A percentile compares a stretch with the other conserved stretches of the same genome.
phyloP scores from a whole-genome alignment of 1,284 basidiomycete species.

The Naganishia cerealis region DNA sequence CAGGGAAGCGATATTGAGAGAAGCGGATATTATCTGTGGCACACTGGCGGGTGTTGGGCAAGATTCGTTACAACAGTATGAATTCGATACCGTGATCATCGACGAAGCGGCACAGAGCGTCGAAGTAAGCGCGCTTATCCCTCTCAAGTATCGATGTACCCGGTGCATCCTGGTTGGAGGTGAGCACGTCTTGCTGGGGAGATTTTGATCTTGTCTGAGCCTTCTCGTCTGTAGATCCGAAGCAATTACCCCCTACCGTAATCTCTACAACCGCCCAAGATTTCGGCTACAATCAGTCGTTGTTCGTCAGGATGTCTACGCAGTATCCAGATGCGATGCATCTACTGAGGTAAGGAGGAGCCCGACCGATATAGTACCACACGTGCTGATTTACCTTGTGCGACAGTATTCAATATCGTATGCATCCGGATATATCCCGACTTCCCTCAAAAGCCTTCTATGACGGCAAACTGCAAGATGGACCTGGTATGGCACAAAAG shows the following conservation, averaged over 20 bases:
- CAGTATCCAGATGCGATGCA: constrained; percentile 77
- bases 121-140: constrained; percentile 94
- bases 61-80: constrained; percentile 76
- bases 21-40: constrained; percentile 90
- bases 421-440: constrained; percentile 93
- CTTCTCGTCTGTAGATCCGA: constrained; percentile 67
- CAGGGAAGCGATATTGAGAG: constrained; percentile 72
- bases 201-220: neutral
- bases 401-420: constrained; percentile 87
- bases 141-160: constrained; percentile 81
- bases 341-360: constrained; percentile 70
- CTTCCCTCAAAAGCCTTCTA: constrained; percentile 92
- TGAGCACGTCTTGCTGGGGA: constrained; percentile 47
- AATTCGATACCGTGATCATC: constrained; percentile 95
- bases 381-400: neutral
- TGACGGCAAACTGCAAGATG: constrained; percentile 74
- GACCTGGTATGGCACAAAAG: constrained; percentile 80
- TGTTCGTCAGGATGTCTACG: constrained; percentile 90
- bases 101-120: constrained; percentile 98
- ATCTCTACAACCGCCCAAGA: constrained; percentile 81
- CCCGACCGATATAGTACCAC: neutral
- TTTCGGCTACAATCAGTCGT: constrained; percentile 79
- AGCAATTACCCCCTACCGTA: constrained; percentile 95
- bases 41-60: constrained; percentile 93
- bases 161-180: constrained; percentile 93